phyloP scores from a whole-genome alignment of 805 yeast genomes.

The Saccharomycopsis javanensis region DNA sequence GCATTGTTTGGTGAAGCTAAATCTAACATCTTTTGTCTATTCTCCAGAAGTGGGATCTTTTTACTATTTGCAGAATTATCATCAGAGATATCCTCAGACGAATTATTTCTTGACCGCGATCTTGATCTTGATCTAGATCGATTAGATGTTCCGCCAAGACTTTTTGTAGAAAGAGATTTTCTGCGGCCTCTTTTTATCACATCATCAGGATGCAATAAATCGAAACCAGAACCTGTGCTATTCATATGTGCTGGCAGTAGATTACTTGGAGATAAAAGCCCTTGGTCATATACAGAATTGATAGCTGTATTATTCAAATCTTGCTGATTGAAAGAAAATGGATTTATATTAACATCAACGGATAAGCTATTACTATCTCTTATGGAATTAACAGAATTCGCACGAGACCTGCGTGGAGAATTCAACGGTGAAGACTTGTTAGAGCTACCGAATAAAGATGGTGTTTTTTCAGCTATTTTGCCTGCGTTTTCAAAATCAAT shows the following conservation, averaged over 20 bases:
- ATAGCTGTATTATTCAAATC: background rate
- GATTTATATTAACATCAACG: slow-evolving; percentile 16
- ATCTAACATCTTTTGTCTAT: slow-evolving; percentile 48
- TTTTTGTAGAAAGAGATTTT: slow-evolving; percentile 11
- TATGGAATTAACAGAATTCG: slow-evolving; percentile 22
- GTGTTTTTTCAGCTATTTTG: slow-evolving; percentile 37
- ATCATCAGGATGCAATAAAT: slow-evolving; percentile 29
- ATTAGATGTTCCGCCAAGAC: slow-evolving; percentile 10
- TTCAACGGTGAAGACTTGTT: slow-evolving; percentile 27
- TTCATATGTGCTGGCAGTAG: slow-evolving; percentile 20
- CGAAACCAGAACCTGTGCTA: slow-evolving; percentile 17
- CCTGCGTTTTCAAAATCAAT: slow-evolving; percentile 21
- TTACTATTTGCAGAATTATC: slow-evolving; percentile 19
- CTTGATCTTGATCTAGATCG: slow-evolving; percentile 26
- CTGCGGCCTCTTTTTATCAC: slow-evolving; percentile 27
- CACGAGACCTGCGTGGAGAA: slow-evolving; percentile 29
- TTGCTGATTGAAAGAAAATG: background rate
- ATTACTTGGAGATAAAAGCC: slow-evolving; percentile 27
- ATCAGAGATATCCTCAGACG: background rate
- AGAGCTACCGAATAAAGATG: slow-evolving; percentile 48
- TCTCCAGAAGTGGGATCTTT: slow-evolving; percentile 2
- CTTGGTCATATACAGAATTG: background rate
- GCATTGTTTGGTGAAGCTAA: slow-evolving; percentile 50
- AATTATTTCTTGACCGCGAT: slow-evolving; percentile 24
- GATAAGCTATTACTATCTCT: slow-evolving; percentile 5